Evolutionary conservation across 331 rosid genomes (phyloP), one percentile per base, ranked within the genome.

Genomic region (Stylosanthes scabra): DNA sequence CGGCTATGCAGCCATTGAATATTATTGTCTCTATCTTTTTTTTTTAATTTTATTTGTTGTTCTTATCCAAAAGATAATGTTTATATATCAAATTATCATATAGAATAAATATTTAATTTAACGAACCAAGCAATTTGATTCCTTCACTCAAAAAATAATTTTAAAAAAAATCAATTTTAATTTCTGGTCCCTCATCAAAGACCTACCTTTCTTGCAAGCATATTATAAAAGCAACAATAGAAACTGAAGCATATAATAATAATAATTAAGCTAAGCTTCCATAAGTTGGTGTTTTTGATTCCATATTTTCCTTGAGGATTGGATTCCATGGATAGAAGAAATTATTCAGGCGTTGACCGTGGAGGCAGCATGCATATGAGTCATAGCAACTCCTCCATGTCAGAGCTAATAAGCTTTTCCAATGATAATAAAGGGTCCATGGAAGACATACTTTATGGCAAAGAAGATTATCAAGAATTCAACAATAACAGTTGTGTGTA

Each of bases 381-480:
- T 34, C 39, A 6, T 34, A 10, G 55, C n/a, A 11, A 7, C 16
- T 10, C 2, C 16, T 10, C 2, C 20, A 6, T 27, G 8, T 25
- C 55, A 63, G 20, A 61, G 8, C 5, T 34, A 46, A n/a, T 34
- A 46, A n/a, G 68, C 59, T 10, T 2, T 5, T 52, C 71, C 63
- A 11, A 37, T 49, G 10, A 34, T 37, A 34, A 51, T 0, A 51
- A 15, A 51, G 27, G 27, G 49, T 39, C 7, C 1, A 70, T 64
- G 74, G 78, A 67, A 72, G 76, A 74, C 56, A 6, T 79, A 2
- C 63, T 80, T 41, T 80, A 80, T 50, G 83, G 83, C 27, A 45
- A 14, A 1, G 66, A 79, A 1, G 83, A 79, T 10, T 28, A 34
- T 27, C 59, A 39, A 13, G 83, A 73, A 13, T 41, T 79, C 0